phyloP scores from a whole-genome alignment of 2,329 filamentous ascomycete genomes.

The Claviceps sp. region DNA sequence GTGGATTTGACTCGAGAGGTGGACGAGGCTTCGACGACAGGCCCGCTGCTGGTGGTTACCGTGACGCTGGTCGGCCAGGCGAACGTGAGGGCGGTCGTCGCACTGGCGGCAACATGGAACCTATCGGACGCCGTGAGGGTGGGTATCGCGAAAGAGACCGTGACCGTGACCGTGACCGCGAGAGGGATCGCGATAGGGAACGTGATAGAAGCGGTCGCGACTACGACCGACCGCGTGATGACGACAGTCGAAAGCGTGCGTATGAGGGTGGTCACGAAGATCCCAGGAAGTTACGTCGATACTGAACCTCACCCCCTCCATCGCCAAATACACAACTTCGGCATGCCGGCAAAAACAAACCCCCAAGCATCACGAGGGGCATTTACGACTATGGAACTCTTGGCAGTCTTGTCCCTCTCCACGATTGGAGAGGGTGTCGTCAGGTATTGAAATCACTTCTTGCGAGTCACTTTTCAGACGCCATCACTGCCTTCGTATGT shows the following conservation, averaged over 20 bases:
- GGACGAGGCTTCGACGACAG: slow-evolving; percentile 49
- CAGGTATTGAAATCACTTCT: background rate
- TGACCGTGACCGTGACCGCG: slow-evolving; percentile 38
- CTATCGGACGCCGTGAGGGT: slow-evolving; percentile 55
- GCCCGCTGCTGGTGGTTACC: slow-evolving; percentile 30
- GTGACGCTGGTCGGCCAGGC: slow-evolving; percentile 22
- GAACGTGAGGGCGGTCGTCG: slow-evolving; percentile 26
- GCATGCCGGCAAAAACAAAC: background rate
- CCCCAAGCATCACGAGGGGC: background rate
- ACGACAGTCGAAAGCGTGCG: slow-evolving; percentile 50
- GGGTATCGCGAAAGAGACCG: slow-evolving; percentile 36
- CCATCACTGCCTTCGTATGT: background rate
- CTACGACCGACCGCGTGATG: slow-evolving; percentile 42
- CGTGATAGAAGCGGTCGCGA: slow-evolving; percentile 14
- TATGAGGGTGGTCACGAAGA: slow-evolving; percentile 78
- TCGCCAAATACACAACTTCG: background rate
- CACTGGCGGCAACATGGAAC: slow-evolving; percentile 73
- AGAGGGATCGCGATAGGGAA: slow-evolving; percentile 27
- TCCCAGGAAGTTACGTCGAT: slow-evolving; percentile 50
- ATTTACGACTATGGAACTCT: background rate
- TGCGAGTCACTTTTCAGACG: background rate
- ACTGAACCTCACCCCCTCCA: slow-evolving; percentile 25
- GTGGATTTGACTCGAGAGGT: slow-evolving; percentile 40
- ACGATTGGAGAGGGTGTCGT: background rate
- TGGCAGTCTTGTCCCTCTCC: background rate